A percentile compares a stretch with the other conserved stretches of the same genome.
Conservation (phyloP, 192 early-diverging fungal species). For the Gaertneriomyces semiglobifer region DNA sequence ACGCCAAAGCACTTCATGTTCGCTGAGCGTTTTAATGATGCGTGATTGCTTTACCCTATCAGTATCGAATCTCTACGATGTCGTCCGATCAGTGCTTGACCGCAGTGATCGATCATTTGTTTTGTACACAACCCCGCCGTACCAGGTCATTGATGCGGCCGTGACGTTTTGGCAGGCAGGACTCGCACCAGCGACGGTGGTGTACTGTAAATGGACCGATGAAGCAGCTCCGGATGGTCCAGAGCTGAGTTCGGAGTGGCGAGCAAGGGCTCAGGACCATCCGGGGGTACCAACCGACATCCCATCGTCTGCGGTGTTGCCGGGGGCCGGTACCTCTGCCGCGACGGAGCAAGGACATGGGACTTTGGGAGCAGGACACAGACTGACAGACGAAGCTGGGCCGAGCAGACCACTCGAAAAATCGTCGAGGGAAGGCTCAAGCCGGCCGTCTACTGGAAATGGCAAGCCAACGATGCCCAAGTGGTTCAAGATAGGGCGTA, state of each 20-base stretch:
- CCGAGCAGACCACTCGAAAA: no score
- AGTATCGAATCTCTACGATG: constrained; percentile 13
- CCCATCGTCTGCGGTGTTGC: no score
- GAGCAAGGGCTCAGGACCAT: neutral
- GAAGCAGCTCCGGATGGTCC: constrained; percentile 9
- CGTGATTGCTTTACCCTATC: neutral
- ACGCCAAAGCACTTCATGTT: neutral
- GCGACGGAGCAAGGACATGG: no score
- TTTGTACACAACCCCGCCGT: constrained; percentile 45
- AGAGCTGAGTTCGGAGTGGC: neutral
- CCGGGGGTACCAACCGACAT: no score
- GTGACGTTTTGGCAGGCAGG: constrained; percentile 44
- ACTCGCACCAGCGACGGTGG: constrained; percentile 42
- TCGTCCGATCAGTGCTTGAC: constrained; percentile 12
- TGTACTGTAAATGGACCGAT: constrained; percentile 46
- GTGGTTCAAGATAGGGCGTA: no score
- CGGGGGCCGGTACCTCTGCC: no score
- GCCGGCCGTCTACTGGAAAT: no score
- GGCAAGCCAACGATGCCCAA: no score
- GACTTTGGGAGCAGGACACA: no score
- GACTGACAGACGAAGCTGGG: no score
- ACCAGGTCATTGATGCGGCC: constrained; percentile 23
- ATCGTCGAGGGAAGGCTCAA: no score
- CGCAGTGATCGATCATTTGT: constrained; percentile 16
- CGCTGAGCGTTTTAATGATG: constrained; percentile 3